Evolutionary conservation across 192 early-diverging fungal species (phyloP).

Genomic region (Coemansia sp.): DNA sequence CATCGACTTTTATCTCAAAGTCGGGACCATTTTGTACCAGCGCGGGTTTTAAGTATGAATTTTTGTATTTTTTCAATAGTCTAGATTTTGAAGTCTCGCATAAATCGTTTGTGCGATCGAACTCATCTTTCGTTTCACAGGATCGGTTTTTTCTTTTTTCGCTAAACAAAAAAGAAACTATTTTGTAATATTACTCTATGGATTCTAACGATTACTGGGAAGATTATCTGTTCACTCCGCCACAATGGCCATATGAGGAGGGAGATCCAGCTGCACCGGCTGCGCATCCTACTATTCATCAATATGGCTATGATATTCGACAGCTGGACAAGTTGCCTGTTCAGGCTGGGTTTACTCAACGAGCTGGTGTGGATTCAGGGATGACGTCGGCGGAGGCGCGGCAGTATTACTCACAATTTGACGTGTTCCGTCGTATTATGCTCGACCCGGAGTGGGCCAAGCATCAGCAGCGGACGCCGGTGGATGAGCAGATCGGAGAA

Average conservation of each 20-base stretch:
- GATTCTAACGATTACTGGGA: constrained; percentile 23
- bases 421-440: constrained; percentile 43
- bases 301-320: constrained; percentile 35
- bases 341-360: constrained; percentile 18
- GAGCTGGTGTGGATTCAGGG: neutral
- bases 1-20: constrained; percentile 71
- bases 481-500: neutral
- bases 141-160: neutral
- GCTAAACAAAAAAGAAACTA: neutral
- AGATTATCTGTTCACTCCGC: constrained; percentile 28
- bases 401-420: constrained; percentile 40
- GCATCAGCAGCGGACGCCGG: neutral
- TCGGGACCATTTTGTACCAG: constrained; percentile 68
- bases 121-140: no score
- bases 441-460: constrained; percentile 23
- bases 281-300: constrained; percentile 18
- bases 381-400: constrained; percentile 18
- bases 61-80: neutral
- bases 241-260: constrained; percentile 36
- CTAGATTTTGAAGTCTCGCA: no score
- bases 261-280: constrained; percentile 28
- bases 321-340: constrained; percentile 34
- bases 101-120: no score
- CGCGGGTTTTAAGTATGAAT: constrained; percentile 60
- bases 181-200: neutral